A percentile compares a stretch with the other conserved stretches of the same genome.
These are phyloP conservation scores for Candida montana DNA, from an alignment of 805 yeast genomes.

Conservation along the genomic window DNA sequence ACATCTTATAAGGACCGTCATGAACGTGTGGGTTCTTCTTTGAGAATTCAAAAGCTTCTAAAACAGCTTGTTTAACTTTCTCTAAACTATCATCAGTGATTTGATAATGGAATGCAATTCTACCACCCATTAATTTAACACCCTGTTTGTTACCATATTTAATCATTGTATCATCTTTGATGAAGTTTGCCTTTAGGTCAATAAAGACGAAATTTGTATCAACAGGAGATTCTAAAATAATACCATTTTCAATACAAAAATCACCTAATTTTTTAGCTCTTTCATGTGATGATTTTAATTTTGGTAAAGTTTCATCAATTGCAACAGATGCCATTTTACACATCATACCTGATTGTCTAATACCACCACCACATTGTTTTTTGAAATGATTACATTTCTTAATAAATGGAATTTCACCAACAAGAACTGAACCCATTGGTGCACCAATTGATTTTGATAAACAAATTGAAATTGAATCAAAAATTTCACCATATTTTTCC, in stretches of 20 bases:
- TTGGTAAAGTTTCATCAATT: constrained; percentile 60
- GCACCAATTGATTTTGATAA: constrained; percentile 89
- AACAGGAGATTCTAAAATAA: constrained; percentile 64
- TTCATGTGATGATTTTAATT: constrained; percentile 41
- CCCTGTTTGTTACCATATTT: constrained; percentile 53
- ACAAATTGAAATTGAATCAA: constrained; percentile 88
- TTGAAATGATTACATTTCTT: constrained; percentile 76
- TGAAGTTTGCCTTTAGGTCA: constrained; percentile 41
- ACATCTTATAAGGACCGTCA: constrained; percentile 43
- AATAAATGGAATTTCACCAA: constrained; percentile 56
- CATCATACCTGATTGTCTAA: constrained; percentile 82
- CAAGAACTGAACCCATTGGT: constrained; percentile 86
- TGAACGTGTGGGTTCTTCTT: constrained; percentile 45
- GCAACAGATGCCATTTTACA: constrained; percentile 79
- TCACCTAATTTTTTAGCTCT: constrained; percentile 47
- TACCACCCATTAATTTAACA: constrained; percentile 62
- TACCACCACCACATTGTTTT: constrained; percentile 92
- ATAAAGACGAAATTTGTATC: constrained; percentile 81
- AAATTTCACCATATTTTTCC: constrained; percentile 63
- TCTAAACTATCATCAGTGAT: constrained; percentile 50
- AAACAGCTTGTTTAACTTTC: constrained; percentile 48
- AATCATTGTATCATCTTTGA: constrained; percentile 52
- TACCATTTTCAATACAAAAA: constrained; percentile 47
- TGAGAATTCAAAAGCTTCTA: constrained; percentile 53
- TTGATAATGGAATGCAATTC: constrained; percentile 80